These are phyloP conservation scores for Thelonectria olida DNA, from an alignment of 2,329 filamentous ascomycete genomes.

Conservation along the genomic window DNA sequence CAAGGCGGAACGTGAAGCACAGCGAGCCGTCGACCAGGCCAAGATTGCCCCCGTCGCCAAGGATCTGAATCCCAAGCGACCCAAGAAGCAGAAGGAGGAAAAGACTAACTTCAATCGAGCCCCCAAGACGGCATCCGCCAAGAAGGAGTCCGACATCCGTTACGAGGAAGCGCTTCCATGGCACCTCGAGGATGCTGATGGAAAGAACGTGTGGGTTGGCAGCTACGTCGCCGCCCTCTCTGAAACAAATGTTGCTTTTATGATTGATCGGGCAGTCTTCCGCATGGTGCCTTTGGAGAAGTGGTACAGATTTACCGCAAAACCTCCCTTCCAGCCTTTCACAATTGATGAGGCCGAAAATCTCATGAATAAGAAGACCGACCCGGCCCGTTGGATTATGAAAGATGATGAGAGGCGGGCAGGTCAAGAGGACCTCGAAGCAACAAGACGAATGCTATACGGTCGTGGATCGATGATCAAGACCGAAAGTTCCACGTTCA, in stretches of 20 bases:
- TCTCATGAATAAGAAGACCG: slow-evolving; percentile 80
- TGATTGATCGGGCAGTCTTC: slow-evolving; percentile 76
- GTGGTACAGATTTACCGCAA: slow-evolving; percentile 88
- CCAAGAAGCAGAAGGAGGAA: slow-evolving; percentile 78
- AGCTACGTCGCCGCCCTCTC: slow-evolving; percentile 91
- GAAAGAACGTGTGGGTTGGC: slow-evolving; percentile 93
- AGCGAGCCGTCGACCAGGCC: slow-evolving; percentile 86
- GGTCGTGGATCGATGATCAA: slow-evolving; percentile 69
- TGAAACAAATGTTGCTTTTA: slow-evolving; percentile 82
- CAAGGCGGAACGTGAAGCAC: slow-evolving; percentile 83
- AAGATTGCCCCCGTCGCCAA: slow-evolving; percentile 89
- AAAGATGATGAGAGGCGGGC: slow-evolving; percentile 68
- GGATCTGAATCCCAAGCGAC: slow-evolving; percentile 59
- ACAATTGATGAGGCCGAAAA: slow-evolving; percentile 87
- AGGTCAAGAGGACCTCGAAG: slow-evolving; percentile 67
- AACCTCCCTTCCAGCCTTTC: slow-evolving; percentile 80
- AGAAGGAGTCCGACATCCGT: slow-evolving; percentile 75
- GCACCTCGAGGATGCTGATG: slow-evolving; percentile 96
- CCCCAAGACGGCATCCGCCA: slow-evolving; percentile 82
- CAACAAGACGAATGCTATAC: slow-evolving; percentile 61
- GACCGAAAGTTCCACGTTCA: slow-evolving; percentile 73
- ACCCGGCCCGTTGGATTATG: slow-evolving; percentile 84
- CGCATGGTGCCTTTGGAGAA: slow-evolving; percentile 93
- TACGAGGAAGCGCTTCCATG: slow-evolving; percentile 97
- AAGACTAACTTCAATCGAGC: slow-evolving; percentile 87